These are phyloP conservation scores for Ceratocystis smalleyi DNA, from an alignment of 2,329 filamentous ascomycete species.

Conservation along the genomic window DNA sequence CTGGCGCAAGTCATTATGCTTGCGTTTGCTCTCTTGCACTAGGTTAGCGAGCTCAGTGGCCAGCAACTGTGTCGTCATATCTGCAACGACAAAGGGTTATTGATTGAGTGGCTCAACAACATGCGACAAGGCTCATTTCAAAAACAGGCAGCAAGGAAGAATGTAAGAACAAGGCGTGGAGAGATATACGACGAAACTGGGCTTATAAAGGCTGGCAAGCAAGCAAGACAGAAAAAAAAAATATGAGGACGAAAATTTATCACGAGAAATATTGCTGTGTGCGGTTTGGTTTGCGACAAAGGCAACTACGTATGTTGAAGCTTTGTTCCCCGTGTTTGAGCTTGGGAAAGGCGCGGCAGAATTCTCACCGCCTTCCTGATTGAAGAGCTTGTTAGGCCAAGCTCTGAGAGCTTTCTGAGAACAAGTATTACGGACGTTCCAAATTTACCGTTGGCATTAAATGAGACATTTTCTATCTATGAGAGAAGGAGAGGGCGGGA, in stretches of 20 bases:
- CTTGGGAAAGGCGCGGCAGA: slow-evolving; percentile 7
- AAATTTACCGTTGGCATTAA: background rate
- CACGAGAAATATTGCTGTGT: background rate
- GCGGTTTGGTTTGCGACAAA: background rate
- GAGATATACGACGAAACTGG: background rate
- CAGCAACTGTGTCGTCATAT: slow-evolving; percentile 82
- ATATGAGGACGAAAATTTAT: background rate
- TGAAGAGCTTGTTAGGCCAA: slow-evolving; percentile 1
- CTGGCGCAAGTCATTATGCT: slow-evolving; percentile 77
- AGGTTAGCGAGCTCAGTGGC: slow-evolving; percentile 77
- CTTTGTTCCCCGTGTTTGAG: slow-evolving; percentile 5
- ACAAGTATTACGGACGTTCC: background rate
- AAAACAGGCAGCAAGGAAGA: background rate
- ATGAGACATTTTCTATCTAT: background rate
- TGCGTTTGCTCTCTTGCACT: slow-evolving; percentile 89
- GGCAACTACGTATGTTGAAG: slow-evolving; percentile 2
- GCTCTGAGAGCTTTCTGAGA: background rate
- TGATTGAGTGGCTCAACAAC: slow-evolving; percentile 5
- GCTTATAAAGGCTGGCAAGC: background rate
- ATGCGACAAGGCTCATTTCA: slow-evolving; percentile 5
- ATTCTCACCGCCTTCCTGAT: slow-evolving; percentile 12
- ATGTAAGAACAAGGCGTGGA: background rate
- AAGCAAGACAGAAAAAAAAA: background rate
- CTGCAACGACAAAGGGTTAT: slow-evolving; percentile 1
- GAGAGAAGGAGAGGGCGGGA: background rate